Percentiles rank a stretch among this genome's conserved stretches.
These are phyloP conservation scores for Fusarium miscanthi DNA, from an alignment of 2,329 filamentous ascomycete species.

Conservation along the genomic window DNA sequence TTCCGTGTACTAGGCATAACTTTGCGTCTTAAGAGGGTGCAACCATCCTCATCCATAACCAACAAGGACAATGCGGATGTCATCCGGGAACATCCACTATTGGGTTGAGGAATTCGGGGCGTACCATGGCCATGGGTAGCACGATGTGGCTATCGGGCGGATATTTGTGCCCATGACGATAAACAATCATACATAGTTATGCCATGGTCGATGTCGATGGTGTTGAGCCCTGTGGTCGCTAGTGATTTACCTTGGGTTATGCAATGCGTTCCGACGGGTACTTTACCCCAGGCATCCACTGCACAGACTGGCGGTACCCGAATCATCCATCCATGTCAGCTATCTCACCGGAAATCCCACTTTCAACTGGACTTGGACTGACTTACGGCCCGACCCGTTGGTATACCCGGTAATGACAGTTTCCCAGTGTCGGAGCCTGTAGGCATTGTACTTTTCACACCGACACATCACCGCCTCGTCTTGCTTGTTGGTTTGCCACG, in stretches of 20 bases:
- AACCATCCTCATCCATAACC: slow-evolving; percentile 6
- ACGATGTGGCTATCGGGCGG: slow-evolving; percentile 30
- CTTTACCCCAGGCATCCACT: slow-evolving; percentile 19
- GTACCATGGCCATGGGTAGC: slow-evolving; percentile 14
- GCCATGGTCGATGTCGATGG: slow-evolving; percentile 12
- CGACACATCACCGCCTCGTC: slow-evolving; percentile 29
- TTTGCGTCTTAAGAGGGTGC: slow-evolving; percentile 19
- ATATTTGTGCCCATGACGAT: slow-evolving; percentile 27
- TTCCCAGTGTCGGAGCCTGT: slow-evolving; percentile 4
- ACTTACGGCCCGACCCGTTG: slow-evolving; percentile 45
- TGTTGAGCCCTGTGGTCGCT: slow-evolving; percentile 7
- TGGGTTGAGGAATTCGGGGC: slow-evolving; percentile 12
- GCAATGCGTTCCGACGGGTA: slow-evolving; percentile 16
- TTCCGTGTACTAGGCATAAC: slow-evolving; percentile 24
- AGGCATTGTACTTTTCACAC: slow-evolving; percentile 26
- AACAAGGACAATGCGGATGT: slow-evolving; percentile 25
- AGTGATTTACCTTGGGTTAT: background rate
- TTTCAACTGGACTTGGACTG: slow-evolving; percentile 23
- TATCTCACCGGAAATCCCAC: slow-evolving; percentile 30
- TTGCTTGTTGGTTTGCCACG: slow-evolving; percentile 15
- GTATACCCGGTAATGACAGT: slow-evolving; percentile 36
- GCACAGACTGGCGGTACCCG: background rate
- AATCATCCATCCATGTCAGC: slow-evolving; percentile 21
- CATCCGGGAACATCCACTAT: slow-evolving; percentile 23
- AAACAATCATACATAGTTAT: slow-evolving; percentile 16